Evolutionary conservation across 352 stramenopile genomes (phyloP).

Genomic region (Phytophthora pseudosyringae): DNA sequence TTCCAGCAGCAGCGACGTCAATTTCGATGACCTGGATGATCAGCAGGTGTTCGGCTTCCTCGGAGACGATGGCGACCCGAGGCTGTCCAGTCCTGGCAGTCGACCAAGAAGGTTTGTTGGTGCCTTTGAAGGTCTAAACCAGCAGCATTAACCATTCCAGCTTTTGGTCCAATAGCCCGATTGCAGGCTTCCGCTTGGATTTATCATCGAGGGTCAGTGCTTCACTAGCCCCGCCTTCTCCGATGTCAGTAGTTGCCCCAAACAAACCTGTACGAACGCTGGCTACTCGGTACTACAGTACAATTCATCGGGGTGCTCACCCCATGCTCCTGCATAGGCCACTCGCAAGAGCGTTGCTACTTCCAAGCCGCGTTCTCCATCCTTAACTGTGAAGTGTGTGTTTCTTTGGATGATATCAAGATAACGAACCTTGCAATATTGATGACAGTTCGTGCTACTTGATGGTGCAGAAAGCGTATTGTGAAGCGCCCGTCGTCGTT

Average conservation of each 20-base stretch:
- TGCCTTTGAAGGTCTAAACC: neutral
- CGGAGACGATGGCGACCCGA: conserved; percentile 48
- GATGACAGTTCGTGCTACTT: neutral
- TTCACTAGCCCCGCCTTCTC: conserved; percentile 13
- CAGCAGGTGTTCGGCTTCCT: conserved; percentile 62
- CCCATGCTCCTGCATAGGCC: conserved; percentile 6
- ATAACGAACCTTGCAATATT: neutral
- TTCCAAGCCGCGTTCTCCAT: conserved; percentile 35
- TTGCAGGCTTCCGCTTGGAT: conserved; percentile 60
- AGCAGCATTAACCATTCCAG: neutral
- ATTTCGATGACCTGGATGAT: conserved; percentile 70
- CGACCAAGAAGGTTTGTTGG: conserved; percentile 32
- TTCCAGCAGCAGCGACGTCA: conserved; percentile 62
- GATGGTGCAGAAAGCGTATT: conserved; percentile 27
- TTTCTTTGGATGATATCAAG: neutral
- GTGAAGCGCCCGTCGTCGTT: conserved; percentile 34
- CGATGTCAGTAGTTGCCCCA: conserved; percentile 7
- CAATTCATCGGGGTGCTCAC: neutral
- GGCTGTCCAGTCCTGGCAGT: conserved; percentile 10
- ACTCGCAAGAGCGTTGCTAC: conserved; percentile 20
- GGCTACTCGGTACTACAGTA: neutral
- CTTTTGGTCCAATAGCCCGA: conserved; percentile 15
- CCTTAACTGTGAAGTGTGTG: conserved; percentile 27
- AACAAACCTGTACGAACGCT: conserved; percentile 28
- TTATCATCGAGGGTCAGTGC: conserved; percentile 54